Evolutionary conservation across 2,329 filamentous ascomycete genomes (phyloP), one percentile per base, ranked within the genome.

Genomic region (Fusarium sp.): DNA sequence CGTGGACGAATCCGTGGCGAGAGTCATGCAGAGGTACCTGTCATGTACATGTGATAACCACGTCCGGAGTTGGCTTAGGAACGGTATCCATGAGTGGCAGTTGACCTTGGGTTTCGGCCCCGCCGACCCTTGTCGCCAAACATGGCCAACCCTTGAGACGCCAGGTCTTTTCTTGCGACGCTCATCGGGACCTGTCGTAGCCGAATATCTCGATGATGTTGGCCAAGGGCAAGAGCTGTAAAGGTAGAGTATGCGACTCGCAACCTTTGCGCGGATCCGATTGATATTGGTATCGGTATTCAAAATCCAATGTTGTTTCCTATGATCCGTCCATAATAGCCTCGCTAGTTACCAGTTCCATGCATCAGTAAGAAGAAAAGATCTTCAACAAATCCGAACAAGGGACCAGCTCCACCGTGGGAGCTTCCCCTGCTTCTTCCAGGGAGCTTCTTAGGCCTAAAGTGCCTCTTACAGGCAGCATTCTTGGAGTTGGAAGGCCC

Each of bases 41-140:
- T 30, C 30, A 56, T 62, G 72, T 71, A 74, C 72, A 74, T 72
- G 70, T 74, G 71, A 74, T 74, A 63, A 65, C 57, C 54, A 69
- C 60, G 43, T 69, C 72, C 72, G 72, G 72, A 74, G 70, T 74
- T 74, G 72, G 72, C 46, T 69, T 74, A 72, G 72, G 57, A 57
- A 68, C 54, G 70, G 72, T 59, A 58, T 56, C 49, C 58, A 62
- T 62, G 65, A 63, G 73, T 75, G 73, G 73, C 73, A 74, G 73
- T 75, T 74, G 68, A 71, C 71, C 70, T 75, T 70, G 43, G 59
- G 56, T 54, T 59, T 74, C 72, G 72, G 73, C 67, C 68, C 71
- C 70, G 68, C 72, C 73, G 73, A 74, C 66, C 51, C 62, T 64
- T 27, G 35, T 55, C 51, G 49, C 51, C 62, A 67, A 57, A 69